Percentiles rank a stretch among this genome's conserved stretches.
phyloP scores from a whole-genome alignment of 768 basidiomycete genomes.

The Psilocybe cyanescens region DNA sequence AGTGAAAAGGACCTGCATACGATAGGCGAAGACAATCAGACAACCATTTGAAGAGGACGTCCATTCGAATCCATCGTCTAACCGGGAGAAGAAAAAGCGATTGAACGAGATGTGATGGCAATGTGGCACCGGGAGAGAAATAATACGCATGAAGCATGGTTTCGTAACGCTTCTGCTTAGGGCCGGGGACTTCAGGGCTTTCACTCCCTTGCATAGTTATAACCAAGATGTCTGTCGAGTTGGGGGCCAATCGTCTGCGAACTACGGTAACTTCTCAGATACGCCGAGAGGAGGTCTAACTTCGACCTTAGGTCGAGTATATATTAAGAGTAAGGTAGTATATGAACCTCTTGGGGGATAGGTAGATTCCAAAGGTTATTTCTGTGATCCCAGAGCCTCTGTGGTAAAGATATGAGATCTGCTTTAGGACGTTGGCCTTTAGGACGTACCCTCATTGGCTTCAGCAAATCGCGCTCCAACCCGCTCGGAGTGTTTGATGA shows the following conservation, averaged over 20 bases:
- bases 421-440: not conserved
- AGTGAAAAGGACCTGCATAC: too few relatives aligned
- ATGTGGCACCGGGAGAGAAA: not conserved
- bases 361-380: slow-evolving; percentile 3
- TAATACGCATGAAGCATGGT: not conserved
- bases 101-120: not conserved
- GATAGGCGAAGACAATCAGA: too few relatives aligned
- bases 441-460: slow-evolving; percentile 80
- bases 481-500: slow-evolving; percentile 94
- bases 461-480: slow-evolving; percentile 93
- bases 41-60: too few relatives aligned
- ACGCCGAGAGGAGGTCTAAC: not conserved
- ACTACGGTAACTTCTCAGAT: not conserved
- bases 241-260: not conserved
- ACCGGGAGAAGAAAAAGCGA: too few relatives aligned
- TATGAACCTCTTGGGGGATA: not conserved
- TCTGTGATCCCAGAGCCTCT: slow-evolving; percentile 49
- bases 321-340: slow-evolving; percentile 14
- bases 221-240: not conserved
- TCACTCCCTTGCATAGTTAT: not conserved
- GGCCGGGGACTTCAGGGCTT: not conserved
- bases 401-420: not conserved
- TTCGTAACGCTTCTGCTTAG: not conserved
- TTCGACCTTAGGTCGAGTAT: not conserved
- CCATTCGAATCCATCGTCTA: too few relatives aligned